Evolutionary conservation across 352 stramenopile species (phyloP).

Genomic region (Globisporangium recalcitrans): DNA sequence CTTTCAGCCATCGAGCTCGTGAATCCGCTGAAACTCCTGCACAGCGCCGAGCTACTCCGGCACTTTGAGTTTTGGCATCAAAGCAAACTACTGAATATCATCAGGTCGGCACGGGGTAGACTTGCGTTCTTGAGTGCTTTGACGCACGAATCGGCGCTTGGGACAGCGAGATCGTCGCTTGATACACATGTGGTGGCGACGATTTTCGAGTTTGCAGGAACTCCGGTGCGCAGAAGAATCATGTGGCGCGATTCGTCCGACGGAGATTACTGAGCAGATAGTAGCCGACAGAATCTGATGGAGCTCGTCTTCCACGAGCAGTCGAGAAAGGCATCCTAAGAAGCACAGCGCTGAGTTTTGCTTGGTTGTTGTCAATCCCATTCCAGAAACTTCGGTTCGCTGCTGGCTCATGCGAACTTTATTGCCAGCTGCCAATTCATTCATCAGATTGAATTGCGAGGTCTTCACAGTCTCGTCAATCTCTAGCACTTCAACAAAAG

Average conservation of each 20-base stretch:
- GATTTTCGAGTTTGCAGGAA: conserved; percentile 4
- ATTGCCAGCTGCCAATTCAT: too few species aligned
- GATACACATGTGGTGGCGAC: not conserved
- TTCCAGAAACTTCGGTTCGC: too few species aligned
- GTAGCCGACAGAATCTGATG: not conserved
- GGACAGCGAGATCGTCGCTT: not conserved
- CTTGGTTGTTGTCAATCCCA: too few species aligned
- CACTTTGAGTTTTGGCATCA: not conserved
- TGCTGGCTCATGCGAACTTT: too few species aligned
- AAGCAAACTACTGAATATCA: not conserved
- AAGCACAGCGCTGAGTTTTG: too few species aligned
- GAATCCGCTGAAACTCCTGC: not conserved
- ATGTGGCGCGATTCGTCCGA: not conserved
- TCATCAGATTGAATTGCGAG: too few species aligned
- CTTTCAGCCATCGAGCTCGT: not conserved
- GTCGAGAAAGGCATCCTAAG: too few species aligned
- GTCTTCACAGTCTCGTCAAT: too few species aligned
- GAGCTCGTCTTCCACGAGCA: too few species aligned
- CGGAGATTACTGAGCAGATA: not conserved
- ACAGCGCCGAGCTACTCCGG: not conserved
- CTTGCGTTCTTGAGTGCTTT: conserved; percentile 3
- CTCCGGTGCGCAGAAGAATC: conserved; percentile 1
- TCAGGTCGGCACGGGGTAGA: not conserved
- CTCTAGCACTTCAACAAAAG: too few species aligned
- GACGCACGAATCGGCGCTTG: not conserved